Evolutionary conservation across 768 basidiomycete genomes (phyloP).

Genomic region (Phlebiopsis gigantea): DNA sequence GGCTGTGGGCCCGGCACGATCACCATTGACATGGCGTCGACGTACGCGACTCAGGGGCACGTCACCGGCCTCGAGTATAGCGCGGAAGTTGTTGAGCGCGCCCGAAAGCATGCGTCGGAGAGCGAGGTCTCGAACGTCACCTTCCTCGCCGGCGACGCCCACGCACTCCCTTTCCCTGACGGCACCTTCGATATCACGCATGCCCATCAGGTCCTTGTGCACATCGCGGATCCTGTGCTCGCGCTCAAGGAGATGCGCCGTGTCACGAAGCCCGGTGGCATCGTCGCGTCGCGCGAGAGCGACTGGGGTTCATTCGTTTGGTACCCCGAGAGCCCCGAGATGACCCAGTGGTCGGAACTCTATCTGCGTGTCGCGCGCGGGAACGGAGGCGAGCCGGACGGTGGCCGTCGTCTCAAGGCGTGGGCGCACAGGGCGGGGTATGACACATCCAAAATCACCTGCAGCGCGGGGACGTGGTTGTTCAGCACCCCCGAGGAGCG

Average conservation of each 20-base stretch:
- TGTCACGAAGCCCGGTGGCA: constrained; percentile 39
- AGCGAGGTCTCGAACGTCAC: constrained; percentile 32
- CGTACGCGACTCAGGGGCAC: constrained; percentile 33
- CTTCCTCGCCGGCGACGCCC: constrained; percentile 36
- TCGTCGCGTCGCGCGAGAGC: constrained; percentile 40
- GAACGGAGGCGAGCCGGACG: constrained; percentile 34
- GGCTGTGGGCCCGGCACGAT: constrained; percentile 52
- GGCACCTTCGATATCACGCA: constrained; percentile 44
- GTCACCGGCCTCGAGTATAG: constrained; percentile 40
- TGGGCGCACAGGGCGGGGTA: constrained; percentile 37
- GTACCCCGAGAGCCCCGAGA: constrained; percentile 31
- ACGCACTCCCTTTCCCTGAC: constrained; percentile 33
- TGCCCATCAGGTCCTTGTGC: constrained; percentile 45
- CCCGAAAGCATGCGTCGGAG: constrained; percentile 24
- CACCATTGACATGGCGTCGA: constrained; percentile 36
- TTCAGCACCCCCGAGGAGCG: constrained; percentile 32
- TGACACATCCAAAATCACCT: constrained; percentile 21
- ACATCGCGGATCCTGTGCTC: constrained; percentile 35
- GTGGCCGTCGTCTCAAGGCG: constrained; percentile 31
- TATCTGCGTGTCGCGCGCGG: constrained; percentile 28
- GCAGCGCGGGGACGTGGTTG: constrained; percentile 31
- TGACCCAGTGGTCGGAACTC: constrained; percentile 26
- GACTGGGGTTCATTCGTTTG: constrained; percentile 31
- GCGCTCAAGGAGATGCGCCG: constrained; percentile 43
- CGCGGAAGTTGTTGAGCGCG: constrained; percentile 30